Evolutionary conservation across 2,329 filamentous ascomycete genomes (phyloP).

Genomic region (Pseudogymnoascus verrucosus): DNA sequence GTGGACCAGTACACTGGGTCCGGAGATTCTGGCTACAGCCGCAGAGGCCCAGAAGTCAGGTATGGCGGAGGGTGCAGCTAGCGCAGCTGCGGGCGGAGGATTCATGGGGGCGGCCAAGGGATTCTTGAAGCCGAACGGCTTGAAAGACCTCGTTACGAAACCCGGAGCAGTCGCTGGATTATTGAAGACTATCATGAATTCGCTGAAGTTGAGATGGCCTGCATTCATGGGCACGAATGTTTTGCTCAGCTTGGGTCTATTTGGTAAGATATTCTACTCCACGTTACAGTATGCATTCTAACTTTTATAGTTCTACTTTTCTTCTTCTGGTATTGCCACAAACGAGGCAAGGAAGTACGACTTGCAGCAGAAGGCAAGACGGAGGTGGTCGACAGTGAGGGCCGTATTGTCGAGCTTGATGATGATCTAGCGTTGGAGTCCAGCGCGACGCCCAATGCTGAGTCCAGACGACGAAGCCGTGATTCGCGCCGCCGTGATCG

Average conservation of each 20-base stretch:
- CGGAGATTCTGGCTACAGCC: conserved; percentile 73
- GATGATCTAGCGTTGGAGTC: conserved; percentile 19
- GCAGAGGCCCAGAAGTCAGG: conserved; percentile 56
- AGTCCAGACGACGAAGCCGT: background rate
- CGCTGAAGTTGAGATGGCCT: conserved; percentile 79
- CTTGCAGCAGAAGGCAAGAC: conserved; percentile 35
- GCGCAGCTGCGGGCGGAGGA: conserved; percentile 14
- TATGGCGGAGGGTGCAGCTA: conserved; percentile 19
- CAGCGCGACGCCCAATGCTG: background rate
- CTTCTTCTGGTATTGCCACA: conserved; percentile 97
- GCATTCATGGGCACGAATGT: conserved; percentile 88
- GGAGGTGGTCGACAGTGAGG: conserved; percentile 19
- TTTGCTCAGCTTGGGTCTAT: conserved; percentile 80
- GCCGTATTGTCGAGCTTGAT: conserved; percentile 20
- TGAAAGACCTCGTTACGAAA: conserved; percentile 76
- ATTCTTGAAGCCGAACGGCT: conserved; percentile 59
- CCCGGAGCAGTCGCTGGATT: conserved; percentile 79
- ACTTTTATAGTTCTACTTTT: conserved; percentile 62
- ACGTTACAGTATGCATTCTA: background rate
- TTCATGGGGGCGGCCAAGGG: conserved; percentile 54
- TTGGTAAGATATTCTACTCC: conserved; percentile 51
- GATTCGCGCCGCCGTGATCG: background rate
- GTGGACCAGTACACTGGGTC: conserved; percentile 65
- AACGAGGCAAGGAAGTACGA: conserved; percentile 79
- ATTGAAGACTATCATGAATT: conserved; percentile 83